phyloP scores from a whole-genome alignment of 75 land plant species.

The Selaginella tamariscina region DNA sequence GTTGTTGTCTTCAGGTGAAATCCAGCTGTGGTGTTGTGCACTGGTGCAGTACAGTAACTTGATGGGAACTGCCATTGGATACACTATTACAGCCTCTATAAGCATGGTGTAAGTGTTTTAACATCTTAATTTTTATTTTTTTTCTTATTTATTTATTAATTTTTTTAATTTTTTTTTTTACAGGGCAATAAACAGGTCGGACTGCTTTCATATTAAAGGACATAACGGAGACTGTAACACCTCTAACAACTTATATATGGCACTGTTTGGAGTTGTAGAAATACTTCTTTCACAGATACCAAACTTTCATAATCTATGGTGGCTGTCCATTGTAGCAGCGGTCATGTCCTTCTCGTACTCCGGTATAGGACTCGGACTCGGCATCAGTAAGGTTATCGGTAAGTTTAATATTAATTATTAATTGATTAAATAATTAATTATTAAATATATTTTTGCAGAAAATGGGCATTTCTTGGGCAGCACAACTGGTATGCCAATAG shows the following conservation, averaged over 20 bases:
- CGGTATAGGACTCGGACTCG: conserved; percentile 21
- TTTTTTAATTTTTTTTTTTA: neutral
- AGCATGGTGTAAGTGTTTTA: conserved; percentile 38
- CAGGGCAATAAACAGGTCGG: conserved; percentile 25
- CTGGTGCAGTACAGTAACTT: conserved; percentile 46
- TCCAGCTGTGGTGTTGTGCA: neutral
- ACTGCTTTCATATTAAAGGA: conserved; percentile 24
- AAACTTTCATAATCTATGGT: conserved; percentile 23
- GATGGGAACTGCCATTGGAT: conserved; percentile 47
- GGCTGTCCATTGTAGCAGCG: conserved; percentile 23
- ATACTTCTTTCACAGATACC: conserved; percentile 25
- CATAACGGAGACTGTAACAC: conserved; percentile 16
- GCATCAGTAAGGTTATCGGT: conserved; percentile 24
- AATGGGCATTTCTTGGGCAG: neutral
- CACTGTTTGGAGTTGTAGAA: conserved; percentile 22
- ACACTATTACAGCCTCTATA: conserved; percentile 52
- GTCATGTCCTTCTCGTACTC: conserved; percentile 25
- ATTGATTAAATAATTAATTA: too few relatives aligned
- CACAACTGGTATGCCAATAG: neutral
- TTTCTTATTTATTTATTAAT: neutral
- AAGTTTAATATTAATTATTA: too few relatives aligned
- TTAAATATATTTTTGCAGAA: too few relatives aligned
- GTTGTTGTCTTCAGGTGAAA: neutral
- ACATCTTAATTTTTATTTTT: neutral
- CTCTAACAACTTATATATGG: conserved; percentile 25